Conservation (phyloP, 208 protist genomes). For the Leishmania tarentolae region DNA sequence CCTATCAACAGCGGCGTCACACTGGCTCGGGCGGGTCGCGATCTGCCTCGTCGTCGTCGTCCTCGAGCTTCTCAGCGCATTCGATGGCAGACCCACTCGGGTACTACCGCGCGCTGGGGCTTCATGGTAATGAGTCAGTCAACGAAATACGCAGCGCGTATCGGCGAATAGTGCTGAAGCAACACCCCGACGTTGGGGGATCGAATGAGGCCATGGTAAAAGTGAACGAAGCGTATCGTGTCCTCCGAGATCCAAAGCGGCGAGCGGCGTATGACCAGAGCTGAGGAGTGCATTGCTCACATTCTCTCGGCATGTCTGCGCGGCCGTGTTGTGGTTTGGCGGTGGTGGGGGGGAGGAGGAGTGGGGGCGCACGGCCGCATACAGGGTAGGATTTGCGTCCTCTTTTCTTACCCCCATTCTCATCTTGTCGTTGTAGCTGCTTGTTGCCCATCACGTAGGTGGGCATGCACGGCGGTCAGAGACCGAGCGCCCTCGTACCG, state of each 20-base stretch:
- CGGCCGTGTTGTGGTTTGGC: neutral
- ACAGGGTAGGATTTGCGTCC: neutral
- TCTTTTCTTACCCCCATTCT: neutral
- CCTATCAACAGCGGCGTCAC: constrained; percentile 44
- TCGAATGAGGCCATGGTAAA: constrained; percentile 67
- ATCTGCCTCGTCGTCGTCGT: constrained; percentile 18
- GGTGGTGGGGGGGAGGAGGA: no score
- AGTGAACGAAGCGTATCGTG: constrained; percentile 96
- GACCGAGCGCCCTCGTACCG: neutral
- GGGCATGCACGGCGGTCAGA: neutral
- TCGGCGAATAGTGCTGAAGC: constrained; percentile 64
- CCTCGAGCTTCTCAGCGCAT: neutral
- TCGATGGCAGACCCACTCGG: constrained; percentile 51
- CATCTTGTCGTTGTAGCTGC: neutral
- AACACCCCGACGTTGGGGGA: constrained; percentile 89
- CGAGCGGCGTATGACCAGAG: constrained; percentile 94
- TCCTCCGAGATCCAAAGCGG: constrained; percentile 96
- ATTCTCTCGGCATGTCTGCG: neutral
- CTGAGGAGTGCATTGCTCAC: neutral
- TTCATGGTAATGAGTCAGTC: constrained; percentile 75
- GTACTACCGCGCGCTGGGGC: constrained; percentile 73
- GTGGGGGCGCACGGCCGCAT: neutral
- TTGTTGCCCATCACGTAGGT: neutral
- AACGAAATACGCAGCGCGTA: constrained; percentile 92
- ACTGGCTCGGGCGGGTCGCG: neutral